Percentiles rank a stretch among this genome's conserved stretches.
Evolutionary conservation across 352 stramenopile genomes (phyloP).

Genomic region (Phytophthora crassamura): DNA sequence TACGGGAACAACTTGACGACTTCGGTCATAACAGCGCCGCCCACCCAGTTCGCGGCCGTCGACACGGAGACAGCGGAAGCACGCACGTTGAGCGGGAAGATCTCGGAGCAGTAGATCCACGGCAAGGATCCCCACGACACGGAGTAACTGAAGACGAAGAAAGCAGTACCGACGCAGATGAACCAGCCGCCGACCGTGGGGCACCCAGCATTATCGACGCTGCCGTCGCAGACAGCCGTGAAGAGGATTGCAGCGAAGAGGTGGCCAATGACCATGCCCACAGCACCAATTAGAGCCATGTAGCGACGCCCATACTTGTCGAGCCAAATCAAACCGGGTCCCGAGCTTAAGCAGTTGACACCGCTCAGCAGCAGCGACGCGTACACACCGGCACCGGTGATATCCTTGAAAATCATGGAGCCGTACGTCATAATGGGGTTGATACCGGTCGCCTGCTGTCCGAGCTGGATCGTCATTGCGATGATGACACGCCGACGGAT

Average conservation of each 20-base stretch:
- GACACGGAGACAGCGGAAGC: constrained; percentile 53
- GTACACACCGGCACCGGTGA: constrained; percentile 37
- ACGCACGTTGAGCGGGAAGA: constrained; percentile 63
- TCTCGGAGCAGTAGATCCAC: constrained; percentile 69
- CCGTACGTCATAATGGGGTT: constrained; percentile 49
- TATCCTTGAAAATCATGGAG: constrained; percentile 43
- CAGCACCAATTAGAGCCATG: constrained; percentile 43
- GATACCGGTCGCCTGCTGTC: constrained; percentile 46
- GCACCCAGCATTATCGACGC: constrained; percentile 36
- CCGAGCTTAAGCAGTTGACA: constrained; percentile 41
- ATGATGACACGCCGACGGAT: constrained; percentile 36
- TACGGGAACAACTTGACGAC: constrained; percentile 39
- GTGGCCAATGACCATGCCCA: constrained; percentile 52
- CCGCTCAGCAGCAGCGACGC: constrained; percentile 35
- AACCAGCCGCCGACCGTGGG: constrained; percentile 44
- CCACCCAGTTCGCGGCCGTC: constrained; percentile 52
- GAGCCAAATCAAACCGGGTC: constrained; percentile 41
- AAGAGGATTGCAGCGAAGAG: constrained; percentile 48
- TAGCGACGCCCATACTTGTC: constrained; percentile 44
- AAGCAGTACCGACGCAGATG: constrained; percentile 43
- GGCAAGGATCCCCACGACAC: constrained; percentile 38
- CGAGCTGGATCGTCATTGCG: constrained; percentile 40
- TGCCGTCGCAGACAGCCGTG: constrained; percentile 33
- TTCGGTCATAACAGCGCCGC: constrained; percentile 48
- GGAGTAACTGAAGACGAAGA: constrained; percentile 50